These are phyloP conservation scores for Asterella californica DNA, from an alignment of 225 moss, liverwort and hornwort species.

Conservation along the genomic window DNA sequence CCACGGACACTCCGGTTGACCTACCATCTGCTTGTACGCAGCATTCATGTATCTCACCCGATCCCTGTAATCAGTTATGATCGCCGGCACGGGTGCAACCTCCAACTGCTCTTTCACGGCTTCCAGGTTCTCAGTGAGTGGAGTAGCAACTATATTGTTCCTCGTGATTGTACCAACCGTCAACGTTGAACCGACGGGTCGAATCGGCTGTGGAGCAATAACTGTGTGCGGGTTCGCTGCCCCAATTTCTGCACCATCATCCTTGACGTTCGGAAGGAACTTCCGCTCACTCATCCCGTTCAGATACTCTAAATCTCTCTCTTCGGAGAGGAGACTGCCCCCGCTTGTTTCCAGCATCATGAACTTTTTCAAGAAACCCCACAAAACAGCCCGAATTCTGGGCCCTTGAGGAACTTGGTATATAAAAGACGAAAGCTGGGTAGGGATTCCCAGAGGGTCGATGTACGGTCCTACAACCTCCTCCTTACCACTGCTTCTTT, in stretches of 20 bases:
- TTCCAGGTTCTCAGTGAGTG: slow-evolving; percentile 38
- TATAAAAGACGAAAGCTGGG: slow-evolving; percentile 37
- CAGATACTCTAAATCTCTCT: slow-evolving; percentile 1
- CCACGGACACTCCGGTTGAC: slow-evolving; percentile 63
- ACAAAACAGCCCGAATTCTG: slow-evolving; percentile 46
- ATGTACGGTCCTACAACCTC: slow-evolving; percentile 63
- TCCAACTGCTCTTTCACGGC: slow-evolving; percentile 47
- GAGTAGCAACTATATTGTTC: slow-evolving; percentile 20
- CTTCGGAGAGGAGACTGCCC: slow-evolving; percentile 12
- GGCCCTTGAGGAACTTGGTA: slow-evolving; percentile 50
- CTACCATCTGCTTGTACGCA: slow-evolving; percentile 58
- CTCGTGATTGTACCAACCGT: slow-evolving; percentile 36
- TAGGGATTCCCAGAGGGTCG: slow-evolving; percentile 70
- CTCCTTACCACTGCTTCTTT: slow-evolving; percentile 49
- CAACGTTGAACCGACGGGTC: slow-evolving; percentile 61
- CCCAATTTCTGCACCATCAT: slow-evolving; percentile 10
- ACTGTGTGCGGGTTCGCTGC: slow-evolving; percentile 27
- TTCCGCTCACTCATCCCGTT: slow-evolving; percentile 11
- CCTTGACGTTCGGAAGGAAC: background rate
- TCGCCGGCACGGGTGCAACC: slow-evolving; percentile 35
- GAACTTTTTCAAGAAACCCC: slow-evolving; percentile 73
- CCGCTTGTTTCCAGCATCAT: slow-evolving; percentile 44
- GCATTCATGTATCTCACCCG: slow-evolving; percentile 61
- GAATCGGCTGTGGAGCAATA: slow-evolving; percentile 51
- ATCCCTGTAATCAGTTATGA: slow-evolving; percentile 51